A percentile compares a stretch with the other conserved stretches of the same genome.
phyloP scores from a whole-genome alignment of 1,284 basidiomycete species.

The Kalmanozyma brasiliensis region DNA sequence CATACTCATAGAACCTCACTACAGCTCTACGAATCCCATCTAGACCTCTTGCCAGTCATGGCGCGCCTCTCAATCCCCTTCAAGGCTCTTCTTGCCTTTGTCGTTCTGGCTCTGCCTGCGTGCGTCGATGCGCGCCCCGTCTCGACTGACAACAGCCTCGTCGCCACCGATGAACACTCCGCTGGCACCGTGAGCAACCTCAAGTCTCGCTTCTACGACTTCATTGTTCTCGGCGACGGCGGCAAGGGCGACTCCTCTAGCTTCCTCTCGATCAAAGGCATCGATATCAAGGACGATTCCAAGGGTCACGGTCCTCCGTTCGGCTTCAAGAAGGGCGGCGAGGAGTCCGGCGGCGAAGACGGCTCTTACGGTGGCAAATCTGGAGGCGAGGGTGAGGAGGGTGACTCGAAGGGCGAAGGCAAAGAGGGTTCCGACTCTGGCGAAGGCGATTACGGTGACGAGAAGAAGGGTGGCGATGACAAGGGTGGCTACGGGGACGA shows the following conservation, averaged over 20 bases:
- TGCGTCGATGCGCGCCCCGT: constrained; percentile 23
- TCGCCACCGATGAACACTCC: constrained; percentile 2
- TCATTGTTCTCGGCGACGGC: constrained; percentile 13
- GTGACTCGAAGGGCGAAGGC: constrained; percentile 6
- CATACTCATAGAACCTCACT: constrained; percentile 2
- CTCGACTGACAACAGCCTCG: constrained; percentile 1
- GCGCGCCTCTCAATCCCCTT: constrained; percentile 13
- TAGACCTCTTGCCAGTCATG: constrained; percentile 14
- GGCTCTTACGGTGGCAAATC: constrained; percentile 4
- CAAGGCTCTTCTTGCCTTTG: constrained; percentile 14
- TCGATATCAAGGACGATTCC: constrained; percentile 12
- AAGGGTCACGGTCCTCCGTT: constrained; percentile 13
- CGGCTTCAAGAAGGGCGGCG: constrained; percentile 7
- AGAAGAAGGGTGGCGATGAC: neutral
- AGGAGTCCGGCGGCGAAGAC: constrained; percentile 5
- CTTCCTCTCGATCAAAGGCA: constrained; percentile 9
- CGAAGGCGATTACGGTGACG: neutral
- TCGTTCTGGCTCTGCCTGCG: constrained; percentile 19
- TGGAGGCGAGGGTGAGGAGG: constrained; percentile 6
- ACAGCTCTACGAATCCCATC: neutral
- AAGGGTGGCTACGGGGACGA: constrained; percentile 1
- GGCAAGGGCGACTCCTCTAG: constrained; percentile 5
- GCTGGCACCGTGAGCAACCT: constrained; percentile 7
- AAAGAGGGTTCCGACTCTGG: neutral
- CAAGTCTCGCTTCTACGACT: constrained; percentile 21